Evolutionary conservation across 75 land plant genomes (phyloP), one percentile per base, ranked within the genome.

Genomic region (Cryptomeria japonica): DNA sequence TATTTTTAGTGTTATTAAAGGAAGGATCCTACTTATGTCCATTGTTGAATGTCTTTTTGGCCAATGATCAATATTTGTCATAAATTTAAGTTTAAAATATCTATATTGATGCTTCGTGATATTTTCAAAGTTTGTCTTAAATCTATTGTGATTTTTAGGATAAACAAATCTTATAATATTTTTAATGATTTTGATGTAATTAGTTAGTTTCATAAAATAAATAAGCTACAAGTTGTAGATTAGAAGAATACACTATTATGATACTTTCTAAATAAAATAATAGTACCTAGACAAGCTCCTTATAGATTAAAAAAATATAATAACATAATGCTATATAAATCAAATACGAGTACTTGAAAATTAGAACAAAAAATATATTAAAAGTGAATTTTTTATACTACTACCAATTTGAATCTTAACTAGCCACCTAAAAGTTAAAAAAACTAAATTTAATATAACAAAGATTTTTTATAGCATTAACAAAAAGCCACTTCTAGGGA

Each of bases 111-210:
- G 1, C 0, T 51, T 14, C 14, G 3, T 51, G 55, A 51, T 51
- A 51, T 12, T 51, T 14, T 13, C 14, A 13, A 12, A 1, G 16
- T 13, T 51, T 13, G 1, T 51, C 16, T 51, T 1, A 51, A 51
- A 12, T 51, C 14, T 13, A 13, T 12, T 51, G 1, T 51, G 2
- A 51, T 51, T 51, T 51, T 47, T 47, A 9, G 0, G 0, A 95
- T 47, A 86, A 96, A 88, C 13, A n/a, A n/a, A n/a, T 84, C 73
- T 11, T 89, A 85, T 39, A 98, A 82, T 22, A 90, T 95, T 47
- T 85, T 86, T 82, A 86, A 93, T 34, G 80, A 88, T 86, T 91
- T 90, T 85, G 98, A 93, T 86, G 97, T 97, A 72, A 31, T 72
- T 2, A n/a, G 0, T 72, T n/a, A 72, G 36, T 32, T 72, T 32